Evolutionary conservation across 805 yeast species (phyloP).

Genomic region (Starmerella ratchasimensis): DNA sequence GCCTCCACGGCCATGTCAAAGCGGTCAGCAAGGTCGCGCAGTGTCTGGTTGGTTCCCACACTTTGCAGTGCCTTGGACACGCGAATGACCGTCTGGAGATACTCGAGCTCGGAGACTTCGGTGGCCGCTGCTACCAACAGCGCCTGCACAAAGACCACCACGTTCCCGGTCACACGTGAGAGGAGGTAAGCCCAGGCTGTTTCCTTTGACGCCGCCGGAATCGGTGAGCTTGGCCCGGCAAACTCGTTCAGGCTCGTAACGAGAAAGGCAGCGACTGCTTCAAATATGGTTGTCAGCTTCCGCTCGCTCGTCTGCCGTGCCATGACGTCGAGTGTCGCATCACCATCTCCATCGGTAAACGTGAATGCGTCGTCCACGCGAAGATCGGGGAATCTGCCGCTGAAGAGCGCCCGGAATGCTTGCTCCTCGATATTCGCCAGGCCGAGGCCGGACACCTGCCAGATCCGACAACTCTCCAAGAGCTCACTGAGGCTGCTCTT

Average conservation of each 20-base stretch:
- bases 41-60: slow-evolving; percentile 1
- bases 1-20: slow-evolving; percentile 2
- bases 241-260: neutral
- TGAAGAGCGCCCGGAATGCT: slow-evolving; percentile 1
- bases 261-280: slow-evolving; percentile 1
- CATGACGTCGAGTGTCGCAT: neutral
- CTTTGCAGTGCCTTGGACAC: slow-evolving; percentile 3
- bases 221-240: neutral
- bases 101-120: slow-evolving; percentile 9
- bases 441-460: neutral
- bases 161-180: neutral
- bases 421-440: neutral
- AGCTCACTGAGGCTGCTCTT: too few species aligned
- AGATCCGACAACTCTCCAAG: too few species aligned
- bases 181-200: slow-evolving; percentile 1
- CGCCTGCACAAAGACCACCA: slow-evolving; percentile 2
- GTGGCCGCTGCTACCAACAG: slow-evolving; percentile 2
- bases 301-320: slow-evolving; percentile 4
- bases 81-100: slow-evolving; percentile 9
- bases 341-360: neutral
- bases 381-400: neutral
- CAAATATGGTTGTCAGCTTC: slow-evolving; percentile 2
- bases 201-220: slow-evolving; percentile 5
- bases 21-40: slow-evolving; percentile 1
- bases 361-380: slow-evolving; percentile 3